Evolutionary conservation across 2,329 filamentous ascomycete genomes (phyloP).

Genomic region (Dactylella cylindrospora): DNA sequence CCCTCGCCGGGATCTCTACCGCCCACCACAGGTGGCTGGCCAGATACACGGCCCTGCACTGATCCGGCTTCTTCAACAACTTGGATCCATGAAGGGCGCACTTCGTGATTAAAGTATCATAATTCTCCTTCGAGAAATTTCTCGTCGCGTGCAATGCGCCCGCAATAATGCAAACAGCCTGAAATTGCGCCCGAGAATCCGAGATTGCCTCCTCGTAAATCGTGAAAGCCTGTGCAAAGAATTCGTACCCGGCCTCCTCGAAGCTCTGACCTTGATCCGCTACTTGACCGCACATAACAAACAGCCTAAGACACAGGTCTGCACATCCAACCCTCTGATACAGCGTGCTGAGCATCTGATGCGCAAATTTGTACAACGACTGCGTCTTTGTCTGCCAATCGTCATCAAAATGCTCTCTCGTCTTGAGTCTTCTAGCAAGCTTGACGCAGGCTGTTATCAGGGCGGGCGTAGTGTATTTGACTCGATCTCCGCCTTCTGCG

Average conservation of each 20-base stretch:
- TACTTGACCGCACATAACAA: conserved; percentile 87
- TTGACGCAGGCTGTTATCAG: conserved; percentile 88
- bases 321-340: conserved; percentile 86
- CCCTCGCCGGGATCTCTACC: conserved; percentile 73
- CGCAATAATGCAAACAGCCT: conserved; percentile 92
- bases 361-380: conserved; percentile 91
- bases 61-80: conserved; percentile 93
- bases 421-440: conserved; percentile 83
- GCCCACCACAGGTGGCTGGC: conserved; percentile 99
- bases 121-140: conserved; percentile 94
- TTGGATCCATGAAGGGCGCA: conserved; percentile 96
- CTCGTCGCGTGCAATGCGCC: conserved; percentile 83
- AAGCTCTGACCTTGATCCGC: conserved; percentile 80
- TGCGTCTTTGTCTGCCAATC: conserved; percentile 74
- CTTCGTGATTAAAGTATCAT: conserved; percentile 97
- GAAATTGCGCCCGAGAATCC: conserved; percentile 94
- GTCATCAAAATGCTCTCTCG: conserved; percentile 76
- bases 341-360: conserved; percentile 79
- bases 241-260: conserved; percentile 96
- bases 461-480: conserved; percentile 91
- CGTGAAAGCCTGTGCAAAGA: conserved; percentile 96
- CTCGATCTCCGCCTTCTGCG: conserved; percentile 87
- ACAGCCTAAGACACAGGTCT: conserved; percentile 84
- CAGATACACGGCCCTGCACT: conserved; percentile 93
- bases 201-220: conserved; percentile 96